Conservation (phyloP, 495 filamentous ascomycete species). For the Penicillium robsamsonii region DNA sequence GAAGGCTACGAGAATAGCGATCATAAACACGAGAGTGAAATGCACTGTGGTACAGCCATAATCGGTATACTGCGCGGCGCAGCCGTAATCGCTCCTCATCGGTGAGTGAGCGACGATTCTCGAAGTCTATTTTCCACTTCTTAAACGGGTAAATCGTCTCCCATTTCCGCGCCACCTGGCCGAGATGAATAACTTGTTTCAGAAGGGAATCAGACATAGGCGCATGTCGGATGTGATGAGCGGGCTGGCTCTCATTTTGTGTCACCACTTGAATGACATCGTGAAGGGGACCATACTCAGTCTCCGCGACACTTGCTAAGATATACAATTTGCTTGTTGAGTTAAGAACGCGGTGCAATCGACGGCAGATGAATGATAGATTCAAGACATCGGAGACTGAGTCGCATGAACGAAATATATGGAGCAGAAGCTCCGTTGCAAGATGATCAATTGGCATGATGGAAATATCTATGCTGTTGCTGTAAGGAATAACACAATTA, state of each 20-base stretch:
- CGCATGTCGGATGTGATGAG: constrained; percentile 47
- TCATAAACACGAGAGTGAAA: constrained; percentile 52
- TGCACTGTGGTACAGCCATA: constrained; percentile 63
- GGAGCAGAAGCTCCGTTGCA: constrained; percentile 61
- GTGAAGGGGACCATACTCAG: constrained; percentile 59
- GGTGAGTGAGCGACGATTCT: constrained; percentile 61
- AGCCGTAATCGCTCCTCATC: constrained; percentile 55
- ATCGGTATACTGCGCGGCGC: constrained; percentile 65
- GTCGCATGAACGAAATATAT: constrained; percentile 56
- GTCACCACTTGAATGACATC: constrained; percentile 61
- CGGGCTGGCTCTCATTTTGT: constrained; percentile 55
- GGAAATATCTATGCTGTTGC: constrained; percentile 15
- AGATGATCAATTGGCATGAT: constrained; percentile 51
- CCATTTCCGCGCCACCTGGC: constrained; percentile 61
- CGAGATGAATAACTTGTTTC: constrained; percentile 55
- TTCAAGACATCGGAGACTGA: constrained; percentile 53
- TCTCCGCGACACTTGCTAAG: constrained; percentile 50
- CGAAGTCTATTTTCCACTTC: constrained; percentile 60
- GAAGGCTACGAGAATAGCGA: constrained; percentile 47
- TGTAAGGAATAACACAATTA: constrained; percentile 7
- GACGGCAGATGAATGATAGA: constrained; percentile 53
- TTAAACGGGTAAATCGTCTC: constrained; percentile 65
- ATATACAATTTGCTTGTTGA: constrained; percentile 53
- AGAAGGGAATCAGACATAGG: constrained; percentile 54
- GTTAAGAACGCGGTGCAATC: constrained; percentile 53